phyloP scores from a whole-genome alignment of 164 flowering plant species.

The Stephania cephalantha region DNA sequence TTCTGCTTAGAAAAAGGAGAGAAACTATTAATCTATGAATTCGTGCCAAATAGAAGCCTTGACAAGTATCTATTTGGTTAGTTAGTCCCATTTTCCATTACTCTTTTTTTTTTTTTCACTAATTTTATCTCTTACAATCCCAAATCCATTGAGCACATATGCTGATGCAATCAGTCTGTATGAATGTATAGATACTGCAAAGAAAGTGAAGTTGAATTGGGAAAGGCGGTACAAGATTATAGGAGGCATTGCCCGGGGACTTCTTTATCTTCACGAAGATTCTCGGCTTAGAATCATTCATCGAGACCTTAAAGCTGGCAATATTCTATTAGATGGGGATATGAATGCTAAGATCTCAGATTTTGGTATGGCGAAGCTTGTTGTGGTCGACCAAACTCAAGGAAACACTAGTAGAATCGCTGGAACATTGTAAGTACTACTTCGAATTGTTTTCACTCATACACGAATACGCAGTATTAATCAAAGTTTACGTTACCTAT shows the following conservation, averaged over 20 bases:
- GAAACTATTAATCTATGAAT: slow-evolving; percentile 28
- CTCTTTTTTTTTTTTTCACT: neutral
- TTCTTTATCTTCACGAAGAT: slow-evolving; percentile 64
- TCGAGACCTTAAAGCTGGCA: slow-evolving; percentile 58
- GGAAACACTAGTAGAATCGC: slow-evolving; percentile 25
- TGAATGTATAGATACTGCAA: slow-evolving; percentile 23
- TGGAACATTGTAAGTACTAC: slow-evolving; percentile 39
- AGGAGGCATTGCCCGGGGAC: slow-evolving; percentile 50
- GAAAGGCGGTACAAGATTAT: slow-evolving; percentile 39
- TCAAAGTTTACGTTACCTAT: too few relatives aligned
- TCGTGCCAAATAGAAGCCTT: slow-evolving; percentile 24
- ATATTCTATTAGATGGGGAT: slow-evolving; percentile 40
- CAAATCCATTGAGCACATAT: too few relatives aligned
- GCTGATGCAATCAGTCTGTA: neutral
- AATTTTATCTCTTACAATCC: too few relatives aligned
- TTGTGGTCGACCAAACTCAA: slow-evolving; percentile 23
- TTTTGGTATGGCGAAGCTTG: slow-evolving; percentile 53
- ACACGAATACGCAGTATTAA: too few relatives aligned
- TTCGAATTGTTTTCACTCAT: neutral
- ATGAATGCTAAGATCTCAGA: slow-evolving; percentile 56
- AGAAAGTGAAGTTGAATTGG: slow-evolving; percentile 33
- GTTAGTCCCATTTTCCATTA: slow-evolving; percentile 7
- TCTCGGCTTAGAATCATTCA: slow-evolving; percentile 46
- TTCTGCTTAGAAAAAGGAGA: slow-evolving; percentile 18
- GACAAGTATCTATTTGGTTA: slow-evolving; percentile 27